Conservation (phyloP, 164 flowering plant genomes). For the Cinnamomum chago region DNA sequence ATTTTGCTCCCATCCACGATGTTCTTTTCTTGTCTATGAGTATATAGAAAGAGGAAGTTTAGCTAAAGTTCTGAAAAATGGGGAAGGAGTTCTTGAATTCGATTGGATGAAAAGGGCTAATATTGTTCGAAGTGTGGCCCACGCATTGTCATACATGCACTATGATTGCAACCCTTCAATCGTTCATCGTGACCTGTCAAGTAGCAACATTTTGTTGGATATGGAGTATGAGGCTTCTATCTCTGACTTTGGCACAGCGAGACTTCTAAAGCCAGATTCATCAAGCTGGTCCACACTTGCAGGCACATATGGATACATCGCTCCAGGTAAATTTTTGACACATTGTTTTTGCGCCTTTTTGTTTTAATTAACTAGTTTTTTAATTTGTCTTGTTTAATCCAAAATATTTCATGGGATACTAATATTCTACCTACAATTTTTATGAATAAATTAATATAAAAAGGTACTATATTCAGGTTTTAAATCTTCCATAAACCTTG, state of each 20-base stretch:
- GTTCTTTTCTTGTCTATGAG: not conserved
- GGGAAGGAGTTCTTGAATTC: not conserved
- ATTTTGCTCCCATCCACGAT: not conserved
- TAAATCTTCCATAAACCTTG: no score
- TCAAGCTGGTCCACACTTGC: not conserved
- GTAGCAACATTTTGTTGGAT: constrained; percentile 10
- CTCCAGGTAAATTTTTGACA: not conserved
- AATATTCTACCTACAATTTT: no score
- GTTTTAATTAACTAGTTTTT: no score
- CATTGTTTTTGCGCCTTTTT: no score
- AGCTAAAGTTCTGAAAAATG: not conserved
- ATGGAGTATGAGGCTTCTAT: not conserved
- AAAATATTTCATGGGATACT: no score
- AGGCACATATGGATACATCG: not conserved
- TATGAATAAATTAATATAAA: no score
- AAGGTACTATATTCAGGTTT: no score
- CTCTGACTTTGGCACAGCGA: constrained; percentile 4
- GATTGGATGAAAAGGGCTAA: not conserved
- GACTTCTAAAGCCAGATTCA: not conserved
- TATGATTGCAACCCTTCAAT: not conserved
- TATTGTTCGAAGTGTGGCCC: not conserved
- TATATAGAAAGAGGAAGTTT: constrained; percentile 5
- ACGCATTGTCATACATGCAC: constrained; percentile 1
- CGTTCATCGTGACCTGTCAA: constrained; percentile 1
- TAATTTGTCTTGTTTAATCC: no score